Evolutionary conservation across 2,329 filamentous ascomycete genomes (phyloP), one percentile per base, ranked within the genome.

Genomic region (Biscogniauxia mediterranea): DNA sequence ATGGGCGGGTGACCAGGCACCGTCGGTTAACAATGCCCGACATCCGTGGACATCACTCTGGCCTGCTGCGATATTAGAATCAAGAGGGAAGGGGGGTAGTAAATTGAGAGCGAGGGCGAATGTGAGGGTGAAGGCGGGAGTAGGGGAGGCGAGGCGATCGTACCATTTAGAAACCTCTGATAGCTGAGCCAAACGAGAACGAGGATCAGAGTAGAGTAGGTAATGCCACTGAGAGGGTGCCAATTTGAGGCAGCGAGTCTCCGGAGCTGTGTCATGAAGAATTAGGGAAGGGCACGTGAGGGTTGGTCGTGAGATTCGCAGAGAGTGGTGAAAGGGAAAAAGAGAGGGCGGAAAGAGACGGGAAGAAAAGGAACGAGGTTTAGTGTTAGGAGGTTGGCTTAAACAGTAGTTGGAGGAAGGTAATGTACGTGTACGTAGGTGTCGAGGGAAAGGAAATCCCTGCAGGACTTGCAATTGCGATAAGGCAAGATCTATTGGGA

Each of bases 21-120:
- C 71, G 20, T 71, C 61, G 50, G 65, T 64, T 49, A 74, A 53
- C 54, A 74, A 68, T 25, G 69, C 64, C 28, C 58, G 66, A 61
- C 72, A 73, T 56, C 62, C 61, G 50, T 66, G 64, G 1, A 66
- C 68, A 60, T 74, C 70, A 51, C 60, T 17, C 56, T 56, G 64
- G 49, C 64, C 70, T 73, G 52, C 50, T 17, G 23, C 9, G 5
- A 0, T 2, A 57, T 70, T 55, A 72, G 65, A 57, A 65, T 23
- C 15, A 54, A 56, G 28, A 32, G n/a, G 23, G 21, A 5, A 8
- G 9, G 25, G 53, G 2, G 23, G 23, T 23, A 21, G 5, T 46
- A 25, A 5, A 9, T 32, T 8, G 28, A 32, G 28, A 52, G 28
- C 7, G 28, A 52, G 15, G 21, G 15, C 6, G 17, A 19, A 21